A percentile compares a stretch with the other conserved stretches of the same genome.
Evolutionary conservation across 306 rosid genomes (phyloP).

Genomic region (Herpetospermum pedunculosum): DNA sequence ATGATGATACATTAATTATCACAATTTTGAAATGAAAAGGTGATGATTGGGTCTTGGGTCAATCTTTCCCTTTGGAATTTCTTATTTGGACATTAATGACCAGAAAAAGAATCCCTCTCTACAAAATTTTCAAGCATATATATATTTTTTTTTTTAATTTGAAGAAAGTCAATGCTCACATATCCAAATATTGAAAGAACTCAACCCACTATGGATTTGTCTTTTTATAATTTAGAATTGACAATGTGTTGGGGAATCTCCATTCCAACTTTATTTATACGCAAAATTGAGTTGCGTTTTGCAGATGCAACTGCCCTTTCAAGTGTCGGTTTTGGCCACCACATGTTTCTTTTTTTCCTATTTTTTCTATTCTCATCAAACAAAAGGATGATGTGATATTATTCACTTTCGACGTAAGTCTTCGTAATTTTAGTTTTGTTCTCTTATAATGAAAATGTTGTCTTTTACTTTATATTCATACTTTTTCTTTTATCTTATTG

Average conservation of each 20-base stretch:
- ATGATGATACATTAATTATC: neutral
- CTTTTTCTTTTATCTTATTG: too few species aligned
- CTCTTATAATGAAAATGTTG: too few species aligned
- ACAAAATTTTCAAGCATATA: neutral
- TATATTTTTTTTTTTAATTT: neutral
- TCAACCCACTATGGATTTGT: neutral
- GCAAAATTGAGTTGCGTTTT: neutral
- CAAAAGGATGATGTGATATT: too few species aligned
- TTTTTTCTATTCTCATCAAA: too few species aligned
- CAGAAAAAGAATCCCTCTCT: neutral
- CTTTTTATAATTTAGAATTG: conserved; percentile 1
- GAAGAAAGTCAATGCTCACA: neutral
- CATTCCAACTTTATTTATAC: neutral
- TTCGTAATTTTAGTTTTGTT: too few species aligned
- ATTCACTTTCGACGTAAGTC: too few species aligned
- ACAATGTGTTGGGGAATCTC: neutral
- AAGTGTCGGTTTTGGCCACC: neutral
- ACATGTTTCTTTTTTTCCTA: neutral
- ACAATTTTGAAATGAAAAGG: neutral
- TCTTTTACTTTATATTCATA: too few species aligned
- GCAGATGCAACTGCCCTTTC: neutral
- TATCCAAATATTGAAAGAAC: neutral
- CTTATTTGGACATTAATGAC: neutral
- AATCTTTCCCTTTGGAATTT: neutral
- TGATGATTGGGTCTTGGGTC: neutral